A percentile compares a stretch with the other conserved stretches of the same genome.
Evolutionary conservation across 192 early-diverging fungal genomes (phyloP).

Genomic region (Lunasporangiospora selenospora): DNA sequence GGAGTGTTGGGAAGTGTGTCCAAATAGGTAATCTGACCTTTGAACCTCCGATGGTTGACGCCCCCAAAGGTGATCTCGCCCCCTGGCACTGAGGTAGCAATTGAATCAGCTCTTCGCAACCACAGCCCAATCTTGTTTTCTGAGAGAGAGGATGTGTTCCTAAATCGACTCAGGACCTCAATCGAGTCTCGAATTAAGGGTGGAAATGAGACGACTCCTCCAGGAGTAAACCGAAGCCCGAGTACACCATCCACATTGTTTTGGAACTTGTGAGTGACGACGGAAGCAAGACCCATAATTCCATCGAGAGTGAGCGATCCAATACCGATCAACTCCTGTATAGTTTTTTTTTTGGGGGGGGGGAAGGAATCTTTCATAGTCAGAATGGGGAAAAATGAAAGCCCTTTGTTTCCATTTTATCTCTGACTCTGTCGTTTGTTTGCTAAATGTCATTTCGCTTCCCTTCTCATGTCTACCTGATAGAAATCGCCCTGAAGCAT

Average conservation of each 20-base stretch:
- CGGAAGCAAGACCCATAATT: constrained; percentile 59
- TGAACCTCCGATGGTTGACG: not conserved
- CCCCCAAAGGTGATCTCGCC: constrained; percentile 7
- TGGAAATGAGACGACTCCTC: no score
- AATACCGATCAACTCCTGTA: no score
- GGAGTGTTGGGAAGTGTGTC: not conserved
- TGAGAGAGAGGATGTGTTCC: not conserved
- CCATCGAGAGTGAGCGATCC: constrained; percentile 52
- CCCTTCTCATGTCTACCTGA: no score
- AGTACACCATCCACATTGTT: constrained; percentile 60
- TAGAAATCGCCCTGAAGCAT: no score
- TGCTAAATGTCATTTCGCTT: no score
- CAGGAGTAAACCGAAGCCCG: constrained; percentile 57
- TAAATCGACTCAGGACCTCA: not conserved
- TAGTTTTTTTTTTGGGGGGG: no score
- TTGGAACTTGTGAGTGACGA: constrained; percentile 53
- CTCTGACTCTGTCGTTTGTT: no score
- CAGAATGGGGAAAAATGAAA: no score
- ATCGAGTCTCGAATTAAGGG: no score
- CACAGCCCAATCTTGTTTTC: not conserved
- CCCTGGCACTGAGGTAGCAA: not conserved
- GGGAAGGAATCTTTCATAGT: no score
- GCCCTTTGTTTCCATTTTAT: no score
- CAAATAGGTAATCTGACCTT: not conserved
- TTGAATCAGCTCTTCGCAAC: not conserved